phyloP scores from a whole-genome alignment of 192 early-diverging fungal species.

The Rhizoclosmatium globosum region DNA sequence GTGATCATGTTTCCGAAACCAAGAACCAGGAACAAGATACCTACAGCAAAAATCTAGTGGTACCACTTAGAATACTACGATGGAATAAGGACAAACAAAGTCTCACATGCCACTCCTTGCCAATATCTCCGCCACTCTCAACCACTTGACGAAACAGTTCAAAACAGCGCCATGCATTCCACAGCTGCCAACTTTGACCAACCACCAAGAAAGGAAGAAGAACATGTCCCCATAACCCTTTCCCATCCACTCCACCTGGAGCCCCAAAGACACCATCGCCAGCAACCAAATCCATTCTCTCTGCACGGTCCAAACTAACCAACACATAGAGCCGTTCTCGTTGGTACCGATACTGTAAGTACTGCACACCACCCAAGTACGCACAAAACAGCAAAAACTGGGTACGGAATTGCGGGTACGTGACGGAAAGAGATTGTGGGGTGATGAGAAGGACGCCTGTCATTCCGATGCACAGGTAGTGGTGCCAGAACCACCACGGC shows the following conservation, averaged over 20 bases:
- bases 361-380: constrained; percentile 49
- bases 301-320: constrained; percentile 53
- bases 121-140: constrained; percentile 4
- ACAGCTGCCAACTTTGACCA: constrained; percentile 52
- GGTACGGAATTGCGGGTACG: constrained; percentile 39
- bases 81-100: not conserved
- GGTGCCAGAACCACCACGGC: constrained; percentile 56
- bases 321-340: constrained; percentile 49
- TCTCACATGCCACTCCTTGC: constrained; percentile 39
- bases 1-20: constrained; percentile 50
- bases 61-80: not conserved
- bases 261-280: constrained; percentile 50
- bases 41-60: constrained; percentile 40
- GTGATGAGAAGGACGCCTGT: constrained; percentile 44
- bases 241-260: constrained; percentile 10
- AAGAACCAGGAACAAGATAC: constrained; percentile 41
- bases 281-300: constrained; percentile 55
- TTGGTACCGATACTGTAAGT: constrained; percentile 57
- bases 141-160: constrained; percentile 19
- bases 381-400: constrained; percentile 44
- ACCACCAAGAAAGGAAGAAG: constrained; percentile 47
- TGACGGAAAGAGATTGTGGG: not conserved
- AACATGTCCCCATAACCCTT: not conserved
- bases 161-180: constrained; percentile 33
- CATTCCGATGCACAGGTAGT: constrained; percentile 49